Percentiles rank a stretch among this genome's conserved stretches.
Evolutionary conservation across 2,329 filamentous ascomycete genomes (phyloP).

Genomic region (Aspergillus alliaceus): DNA sequence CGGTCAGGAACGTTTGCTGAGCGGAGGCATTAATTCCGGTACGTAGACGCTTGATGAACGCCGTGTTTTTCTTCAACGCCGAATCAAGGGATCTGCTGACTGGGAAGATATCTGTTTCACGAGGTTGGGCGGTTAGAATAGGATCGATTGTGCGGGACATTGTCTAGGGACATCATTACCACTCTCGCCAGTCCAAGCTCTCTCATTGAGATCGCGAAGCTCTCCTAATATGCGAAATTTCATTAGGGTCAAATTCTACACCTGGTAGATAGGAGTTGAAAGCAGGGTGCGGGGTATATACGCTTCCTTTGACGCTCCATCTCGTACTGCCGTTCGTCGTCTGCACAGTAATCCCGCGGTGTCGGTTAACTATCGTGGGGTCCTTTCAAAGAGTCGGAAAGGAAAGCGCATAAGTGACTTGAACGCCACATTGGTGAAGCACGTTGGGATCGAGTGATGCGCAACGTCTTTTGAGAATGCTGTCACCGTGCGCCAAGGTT

Average conservation of each 20-base stretch:
- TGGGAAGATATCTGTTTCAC: constrained; percentile 67
- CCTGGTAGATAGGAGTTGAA: not conserved
- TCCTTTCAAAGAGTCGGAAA: constrained; percentile 38
- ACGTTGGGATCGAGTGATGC: constrained; percentile 7
- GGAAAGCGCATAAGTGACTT: constrained; percentile 36
- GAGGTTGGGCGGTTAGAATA: constrained; percentile 23
- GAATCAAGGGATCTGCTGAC: constrained; percentile 83
- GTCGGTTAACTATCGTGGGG: constrained; percentile 32
- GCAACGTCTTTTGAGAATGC: constrained; percentile 11
- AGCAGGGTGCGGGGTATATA: constrained; percentile 27
- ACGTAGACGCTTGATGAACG: constrained; percentile 93
- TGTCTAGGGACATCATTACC: constrained; percentile 52
- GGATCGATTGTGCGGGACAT: constrained; percentile 9
- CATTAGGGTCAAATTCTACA: constrained; percentile 3
- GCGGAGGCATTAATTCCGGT: constrained; percentile 81
- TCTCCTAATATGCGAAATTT: constrained; percentile 61
- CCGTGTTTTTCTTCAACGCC: constrained; percentile 95
- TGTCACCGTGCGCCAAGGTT: constrained; percentile 2
- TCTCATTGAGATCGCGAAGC: constrained; percentile 82
- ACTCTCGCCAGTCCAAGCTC: constrained; percentile 85
- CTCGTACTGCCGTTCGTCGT: constrained; percentile 22
- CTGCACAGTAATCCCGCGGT: constrained; percentile 14
- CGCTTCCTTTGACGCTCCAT: constrained; percentile 54
- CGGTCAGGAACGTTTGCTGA: constrained; percentile 79
- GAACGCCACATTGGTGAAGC: constrained; percentile 39